phyloP scores from a whole-genome alignment of 176 grass and related monocot species.

The Pontederia crassipes region DNA sequence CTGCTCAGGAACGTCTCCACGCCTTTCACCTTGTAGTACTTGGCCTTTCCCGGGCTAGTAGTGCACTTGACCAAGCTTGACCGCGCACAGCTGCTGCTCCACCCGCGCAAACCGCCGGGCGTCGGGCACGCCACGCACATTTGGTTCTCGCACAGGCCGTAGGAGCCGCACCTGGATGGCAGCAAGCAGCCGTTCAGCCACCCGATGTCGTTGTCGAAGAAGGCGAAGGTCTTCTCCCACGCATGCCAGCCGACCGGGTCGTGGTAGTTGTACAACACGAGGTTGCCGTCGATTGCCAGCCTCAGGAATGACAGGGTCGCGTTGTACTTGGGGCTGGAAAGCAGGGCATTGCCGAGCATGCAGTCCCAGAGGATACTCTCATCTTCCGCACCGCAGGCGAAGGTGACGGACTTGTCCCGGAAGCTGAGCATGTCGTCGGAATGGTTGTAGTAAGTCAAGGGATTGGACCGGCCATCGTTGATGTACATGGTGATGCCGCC shows the following conservation, averaged over 20 bases:
- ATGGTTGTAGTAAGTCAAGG: constrained; percentile 34
- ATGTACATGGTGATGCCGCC: not conserved
- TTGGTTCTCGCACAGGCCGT: constrained; percentile 12
- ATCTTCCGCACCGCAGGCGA: constrained; percentile 21
- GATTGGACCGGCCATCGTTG: not conserved
- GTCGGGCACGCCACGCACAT: not conserved
- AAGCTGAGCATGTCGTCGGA: constrained; percentile 25
- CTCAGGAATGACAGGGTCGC: constrained; percentile 29
- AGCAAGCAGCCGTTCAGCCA: constrained; percentile 21
- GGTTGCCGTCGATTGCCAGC: constrained; percentile 25
- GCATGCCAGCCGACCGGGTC: constrained; percentile 19
- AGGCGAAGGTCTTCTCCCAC: no score
- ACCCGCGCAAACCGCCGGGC: no score
- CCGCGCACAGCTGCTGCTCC: no score
- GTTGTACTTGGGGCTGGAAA: constrained; percentile 28
- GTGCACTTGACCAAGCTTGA: no score
- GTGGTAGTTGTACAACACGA: constrained; percentile 31
- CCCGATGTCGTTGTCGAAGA: constrained; percentile 19
- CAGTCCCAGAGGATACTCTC: constrained; percentile 26
- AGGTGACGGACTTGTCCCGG: constrained; percentile 15
- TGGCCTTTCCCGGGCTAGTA: no score
- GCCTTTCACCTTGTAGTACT: no score
- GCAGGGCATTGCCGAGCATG: constrained; percentile 1
- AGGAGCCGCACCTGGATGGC: constrained; percentile 2
- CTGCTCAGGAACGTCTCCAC: no score